phyloP scores from a whole-genome alignment of 2,329 filamentous ascomycete genomes.

The Teratosphaeria nubilosa region DNA sequence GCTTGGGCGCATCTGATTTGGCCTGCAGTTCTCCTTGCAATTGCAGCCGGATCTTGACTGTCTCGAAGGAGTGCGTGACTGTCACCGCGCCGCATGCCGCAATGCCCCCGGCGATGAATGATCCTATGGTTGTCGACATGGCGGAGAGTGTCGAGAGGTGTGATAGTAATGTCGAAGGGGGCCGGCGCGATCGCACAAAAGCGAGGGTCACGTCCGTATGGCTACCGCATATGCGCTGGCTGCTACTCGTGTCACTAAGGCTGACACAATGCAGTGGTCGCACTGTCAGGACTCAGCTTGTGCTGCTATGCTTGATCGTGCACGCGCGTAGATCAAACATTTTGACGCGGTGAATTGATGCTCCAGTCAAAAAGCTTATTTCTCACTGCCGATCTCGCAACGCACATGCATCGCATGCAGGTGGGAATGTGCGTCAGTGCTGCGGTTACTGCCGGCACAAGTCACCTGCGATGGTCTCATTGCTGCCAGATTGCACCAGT shows the following conservation, averaged over 20 bases:
- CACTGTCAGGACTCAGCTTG: neutral
- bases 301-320: neutral
- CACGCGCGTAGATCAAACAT: neutral
- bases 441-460: no score
- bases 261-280: neutral
- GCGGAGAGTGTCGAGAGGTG: neutral
- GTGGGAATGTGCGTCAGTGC: neutral
- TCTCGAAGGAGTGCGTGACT: constrained; percentile 96
- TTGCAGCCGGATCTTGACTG: constrained; percentile 96
- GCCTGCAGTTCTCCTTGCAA: constrained; percentile 89
- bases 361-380: neutral
- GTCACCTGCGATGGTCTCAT: no score
- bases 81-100: constrained; percentile 96
- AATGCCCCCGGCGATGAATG: constrained; percentile 91
- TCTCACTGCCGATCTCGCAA: neutral
- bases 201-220: neutral
- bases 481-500: neutral
- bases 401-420: neutral
- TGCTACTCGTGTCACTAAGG: neutral
- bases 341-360: neutral
- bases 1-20: constrained; percentile 71
- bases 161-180: neutral
- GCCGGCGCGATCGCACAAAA: neutral
- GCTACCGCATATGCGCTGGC: neutral
- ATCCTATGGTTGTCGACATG: constrained; percentile 45